Evolutionary conservation across 495 filamentous ascomycete genomes (phyloP).

Genomic region (Hyaloscypha variabilis): DNA sequence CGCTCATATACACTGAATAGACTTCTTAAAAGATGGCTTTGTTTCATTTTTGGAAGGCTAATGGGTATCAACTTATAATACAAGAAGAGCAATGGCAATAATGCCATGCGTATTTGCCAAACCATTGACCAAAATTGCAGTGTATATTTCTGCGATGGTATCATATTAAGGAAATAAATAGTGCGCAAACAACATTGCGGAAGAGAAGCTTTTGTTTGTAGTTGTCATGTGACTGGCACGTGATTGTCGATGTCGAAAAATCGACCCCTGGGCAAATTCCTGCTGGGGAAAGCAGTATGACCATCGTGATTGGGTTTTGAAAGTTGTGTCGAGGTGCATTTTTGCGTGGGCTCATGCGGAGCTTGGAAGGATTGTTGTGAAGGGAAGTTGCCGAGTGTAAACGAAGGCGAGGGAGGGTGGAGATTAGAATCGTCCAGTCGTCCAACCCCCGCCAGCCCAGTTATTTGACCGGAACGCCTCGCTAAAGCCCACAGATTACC

Average conservation of each 20-base stretch:
- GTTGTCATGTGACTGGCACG: background rate
- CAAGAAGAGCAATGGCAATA: background rate
- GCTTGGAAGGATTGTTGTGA: background rate
- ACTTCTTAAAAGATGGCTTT: too few relatives aligned
- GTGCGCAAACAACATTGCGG: background rate
- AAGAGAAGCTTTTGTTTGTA: background rate
- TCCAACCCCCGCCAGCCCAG: background rate
- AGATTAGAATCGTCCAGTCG: background rate
- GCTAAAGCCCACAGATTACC: background rate
- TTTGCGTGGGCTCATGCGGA: background rate
- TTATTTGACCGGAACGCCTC: background rate
- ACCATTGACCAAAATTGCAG: background rate
- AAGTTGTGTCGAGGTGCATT: background rate
- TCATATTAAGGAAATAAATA: background rate
- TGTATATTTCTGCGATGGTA: background rate
- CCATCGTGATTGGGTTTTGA: background rate
- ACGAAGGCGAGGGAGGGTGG: background rate
- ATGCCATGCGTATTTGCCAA: background rate
- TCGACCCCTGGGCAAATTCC: too few relatives aligned
- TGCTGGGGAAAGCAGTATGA: too few relatives aligned
- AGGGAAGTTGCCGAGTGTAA: too few relatives aligned
- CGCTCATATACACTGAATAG: too few relatives aligned
- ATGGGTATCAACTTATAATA: background rate
- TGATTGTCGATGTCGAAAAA: too few relatives aligned
- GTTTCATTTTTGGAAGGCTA: background rate